phyloP scores from a whole-genome alignment of 768 basidiomycete genomes.

The Epithele typhae region DNA sequence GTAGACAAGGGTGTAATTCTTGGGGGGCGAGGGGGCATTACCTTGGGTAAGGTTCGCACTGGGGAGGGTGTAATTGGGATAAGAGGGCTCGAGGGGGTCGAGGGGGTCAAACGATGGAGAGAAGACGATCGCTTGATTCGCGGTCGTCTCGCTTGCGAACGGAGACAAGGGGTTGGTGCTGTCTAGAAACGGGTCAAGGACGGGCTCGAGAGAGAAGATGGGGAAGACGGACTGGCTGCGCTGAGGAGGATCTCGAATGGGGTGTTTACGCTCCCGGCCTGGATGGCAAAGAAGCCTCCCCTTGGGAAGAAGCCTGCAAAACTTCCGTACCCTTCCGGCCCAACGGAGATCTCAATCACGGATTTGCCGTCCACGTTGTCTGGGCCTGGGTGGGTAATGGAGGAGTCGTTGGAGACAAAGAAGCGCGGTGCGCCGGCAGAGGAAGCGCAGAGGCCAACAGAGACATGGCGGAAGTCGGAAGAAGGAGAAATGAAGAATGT shows the following conservation, averaged over 20 bases:
- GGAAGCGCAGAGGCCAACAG: constrained; percentile 29
- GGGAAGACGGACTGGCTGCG: constrained; percentile 21
- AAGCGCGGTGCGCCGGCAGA: constrained; percentile 40
- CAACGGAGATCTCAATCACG: constrained; percentile 44
- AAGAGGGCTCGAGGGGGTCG: constrained; percentile 37
- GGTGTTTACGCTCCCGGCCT: constrained; percentile 30
- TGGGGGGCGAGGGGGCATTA: constrained; percentile 27
- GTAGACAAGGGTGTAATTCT: constrained; percentile 50
- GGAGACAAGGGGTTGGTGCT: constrained; percentile 28
- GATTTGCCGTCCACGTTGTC: constrained; percentile 30
- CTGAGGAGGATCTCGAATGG: constrained; percentile 61
- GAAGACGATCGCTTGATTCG: constrained; percentile 69
- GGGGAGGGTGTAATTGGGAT: constrained; percentile 76
- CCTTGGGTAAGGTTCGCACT: constrained; percentile 47
- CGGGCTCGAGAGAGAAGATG: neutral
- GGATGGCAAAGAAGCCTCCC: constrained; percentile 52
- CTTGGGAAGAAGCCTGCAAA: constrained; percentile 43
- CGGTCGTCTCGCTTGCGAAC: constrained; percentile 68
- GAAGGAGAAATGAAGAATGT: constrained; percentile 25
- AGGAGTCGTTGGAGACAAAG: constrained; percentile 51
- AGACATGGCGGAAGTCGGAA: constrained; percentile 24
- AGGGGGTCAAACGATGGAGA: constrained; percentile 46
- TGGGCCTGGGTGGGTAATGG: constrained; percentile 33
- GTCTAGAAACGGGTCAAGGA: neutral
- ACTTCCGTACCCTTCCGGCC: constrained; percentile 41